A percentile compares a stretch with the other conserved stretches of the same genome.
Evolutionary conservation across 2,329 filamentous ascomycete species (phyloP).

Genomic region (Penicillium sp.): DNA sequence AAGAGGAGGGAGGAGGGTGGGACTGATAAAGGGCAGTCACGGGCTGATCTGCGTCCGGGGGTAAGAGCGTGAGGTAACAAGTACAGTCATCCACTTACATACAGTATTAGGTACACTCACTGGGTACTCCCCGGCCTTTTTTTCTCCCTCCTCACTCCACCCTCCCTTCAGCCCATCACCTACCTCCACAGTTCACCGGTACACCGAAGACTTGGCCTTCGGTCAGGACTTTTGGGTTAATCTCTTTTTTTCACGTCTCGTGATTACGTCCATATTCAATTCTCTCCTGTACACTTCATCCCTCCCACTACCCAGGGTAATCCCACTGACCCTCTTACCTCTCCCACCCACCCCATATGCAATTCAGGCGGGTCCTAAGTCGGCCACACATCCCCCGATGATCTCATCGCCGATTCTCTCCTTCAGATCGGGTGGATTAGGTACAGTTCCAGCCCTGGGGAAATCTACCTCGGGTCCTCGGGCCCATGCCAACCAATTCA

Average conservation of each 20-base stretch:
- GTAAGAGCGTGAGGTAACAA: slow-evolving; percentile 24
- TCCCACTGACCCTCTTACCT: background rate
- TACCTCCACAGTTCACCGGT: slow-evolving; percentile 27
- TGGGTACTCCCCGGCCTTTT: too few relatives aligned
- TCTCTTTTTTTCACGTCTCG: slow-evolving; percentile 4
- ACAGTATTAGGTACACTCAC: too few relatives aligned
- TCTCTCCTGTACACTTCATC: too few relatives aligned
- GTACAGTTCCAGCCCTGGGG: slow-evolving; percentile 8
- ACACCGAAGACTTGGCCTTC: slow-evolving; percentile 9
- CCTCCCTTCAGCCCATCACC: background rate
- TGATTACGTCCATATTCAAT: background rate
- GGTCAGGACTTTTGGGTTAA: background rate
- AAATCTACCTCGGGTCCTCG: slow-evolving; percentile 27
- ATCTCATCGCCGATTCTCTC: slow-evolving; percentile 15
- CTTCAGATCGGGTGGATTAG: slow-evolving; percentile 26
- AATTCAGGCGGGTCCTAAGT: background rate
- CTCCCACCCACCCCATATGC: background rate
- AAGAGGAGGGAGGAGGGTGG: background rate
- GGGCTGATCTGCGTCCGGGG: slow-evolving; percentile 17
- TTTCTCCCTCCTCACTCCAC: background rate
- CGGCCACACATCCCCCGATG: slow-evolving; percentile 15
- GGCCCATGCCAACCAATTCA: background rate
- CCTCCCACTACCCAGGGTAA: too few relatives aligned
- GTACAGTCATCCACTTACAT: slow-evolving; percentile 11
- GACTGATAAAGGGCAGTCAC: slow-evolving; percentile 12